Conservation (phyloP, 768 basidiomycete genomes). For the Candolleomyces efflorescens region DNA sequence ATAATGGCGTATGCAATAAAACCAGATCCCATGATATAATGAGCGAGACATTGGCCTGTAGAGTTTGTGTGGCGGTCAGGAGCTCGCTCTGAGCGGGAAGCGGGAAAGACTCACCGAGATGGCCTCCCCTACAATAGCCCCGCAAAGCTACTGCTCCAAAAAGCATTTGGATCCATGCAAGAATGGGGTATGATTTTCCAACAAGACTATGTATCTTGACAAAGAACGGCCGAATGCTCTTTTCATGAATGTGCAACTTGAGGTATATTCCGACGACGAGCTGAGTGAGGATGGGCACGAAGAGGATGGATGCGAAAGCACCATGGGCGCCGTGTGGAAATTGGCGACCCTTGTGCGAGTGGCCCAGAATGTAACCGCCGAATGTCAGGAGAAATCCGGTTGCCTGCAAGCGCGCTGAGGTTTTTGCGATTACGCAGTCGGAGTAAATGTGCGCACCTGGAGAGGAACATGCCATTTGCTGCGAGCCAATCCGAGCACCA, state of each 20-base stretch:
- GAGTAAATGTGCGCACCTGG: constrained; percentile 46
- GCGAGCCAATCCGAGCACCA: constrained; percentile 70
- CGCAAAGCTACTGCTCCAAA: constrained; percentile 75
- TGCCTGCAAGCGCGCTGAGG: constrained; percentile 36
- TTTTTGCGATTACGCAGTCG: not conserved
- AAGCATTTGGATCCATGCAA: constrained; percentile 88
- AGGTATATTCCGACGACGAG: constrained; percentile 79
- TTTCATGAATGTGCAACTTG: constrained; percentile 87
- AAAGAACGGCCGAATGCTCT: constrained; percentile 64
- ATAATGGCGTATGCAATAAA: constrained; percentile 87
- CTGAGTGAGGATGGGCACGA: constrained; percentile 64
- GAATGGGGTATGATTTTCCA: constrained; percentile 77
- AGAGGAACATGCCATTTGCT: constrained; percentile 91
- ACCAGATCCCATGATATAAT: constrained; percentile 87
- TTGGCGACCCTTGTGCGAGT: constrained; percentile 76
- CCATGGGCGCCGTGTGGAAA: constrained; percentile 78
- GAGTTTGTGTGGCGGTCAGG: not conserved
- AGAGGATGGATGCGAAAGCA: constrained; percentile 57
- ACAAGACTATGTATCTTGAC: constrained; percentile 72
- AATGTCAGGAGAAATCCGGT: constrained; percentile 65
- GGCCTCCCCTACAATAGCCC: constrained; percentile 76
- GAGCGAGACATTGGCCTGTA: constrained; percentile 77
- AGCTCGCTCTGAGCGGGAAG: not conserved
- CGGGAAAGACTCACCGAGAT: constrained; percentile 39
- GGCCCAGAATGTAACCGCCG: constrained; percentile 78